These are phyloP conservation scores for Pseudonitzschia multiseries DNA, from an alignment of 108 stramenopile species.

Conservation along the genomic window DNA sequence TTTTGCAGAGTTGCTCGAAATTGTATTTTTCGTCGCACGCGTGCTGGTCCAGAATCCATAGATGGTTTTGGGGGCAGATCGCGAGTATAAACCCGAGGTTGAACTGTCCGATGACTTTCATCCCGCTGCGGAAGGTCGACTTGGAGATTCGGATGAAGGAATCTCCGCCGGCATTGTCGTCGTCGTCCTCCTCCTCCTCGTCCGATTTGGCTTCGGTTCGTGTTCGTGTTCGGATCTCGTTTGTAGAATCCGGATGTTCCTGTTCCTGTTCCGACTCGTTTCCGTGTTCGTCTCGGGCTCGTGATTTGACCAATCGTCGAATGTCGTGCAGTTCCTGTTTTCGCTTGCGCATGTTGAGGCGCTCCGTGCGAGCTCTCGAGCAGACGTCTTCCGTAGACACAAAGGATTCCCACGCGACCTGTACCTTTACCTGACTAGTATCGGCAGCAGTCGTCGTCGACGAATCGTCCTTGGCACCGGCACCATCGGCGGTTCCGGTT, in stretches of 20 bases:
- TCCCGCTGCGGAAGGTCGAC: slow-evolving; percentile 60
- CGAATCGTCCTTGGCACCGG: background rate
- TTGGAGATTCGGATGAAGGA: slow-evolving; percentile 41
- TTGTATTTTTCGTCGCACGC: slow-evolving; percentile 88
- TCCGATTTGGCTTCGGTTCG: background rate
- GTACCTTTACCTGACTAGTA: too few species aligned
- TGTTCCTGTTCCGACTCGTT: too few species aligned
- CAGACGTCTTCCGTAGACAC: slow-evolving; percentile 16
- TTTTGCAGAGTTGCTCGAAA: slow-evolving; percentile 67
- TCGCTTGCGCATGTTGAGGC: slow-evolving; percentile 23
- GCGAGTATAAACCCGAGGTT: slow-evolving; percentile 95
- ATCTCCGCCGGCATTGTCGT: too few species aligned
- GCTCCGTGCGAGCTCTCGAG: slow-evolving; percentile 11
- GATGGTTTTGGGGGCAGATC: slow-evolving; percentile 64
- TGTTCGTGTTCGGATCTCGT: too few species aligned
- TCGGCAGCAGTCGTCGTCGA: slow-evolving; percentile 1
- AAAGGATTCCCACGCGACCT: slow-evolving; percentile 27
- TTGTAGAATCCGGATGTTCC: too few species aligned
- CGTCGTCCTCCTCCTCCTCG: slow-evolving; percentile 10
- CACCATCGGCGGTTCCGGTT: background rate
- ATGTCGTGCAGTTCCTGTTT: background rate
- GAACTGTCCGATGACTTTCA: slow-evolving; percentile 92
- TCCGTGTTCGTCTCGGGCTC: too few species aligned
- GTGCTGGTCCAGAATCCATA: slow-evolving; percentile 97
- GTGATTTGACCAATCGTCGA: background rate